Percentiles rank a stretch among this genome's conserved stretches.
Evolutionary conservation across 768 basidiomycete species (phyloP).

Genomic region (Mrakia hoshinonis): DNA sequence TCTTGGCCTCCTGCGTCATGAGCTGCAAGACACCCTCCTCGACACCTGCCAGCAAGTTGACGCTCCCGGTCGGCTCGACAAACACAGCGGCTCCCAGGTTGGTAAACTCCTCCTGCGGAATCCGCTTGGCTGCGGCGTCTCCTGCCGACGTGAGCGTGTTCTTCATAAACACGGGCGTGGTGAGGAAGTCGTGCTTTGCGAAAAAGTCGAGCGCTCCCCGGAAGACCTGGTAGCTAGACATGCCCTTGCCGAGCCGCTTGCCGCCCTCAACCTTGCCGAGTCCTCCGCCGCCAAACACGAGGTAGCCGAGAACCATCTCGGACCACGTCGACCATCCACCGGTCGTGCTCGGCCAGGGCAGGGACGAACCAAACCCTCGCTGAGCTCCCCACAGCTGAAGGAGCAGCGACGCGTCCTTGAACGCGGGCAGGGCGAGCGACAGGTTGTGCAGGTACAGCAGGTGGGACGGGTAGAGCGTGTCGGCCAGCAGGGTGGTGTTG

Average conservation of each 20-base stretch:
- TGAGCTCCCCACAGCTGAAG: slow-evolving; percentile 86
- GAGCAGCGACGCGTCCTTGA: slow-evolving; percentile 64
- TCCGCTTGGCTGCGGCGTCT: slow-evolving; percentile 4
- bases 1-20: slow-evolving; percentile 65
- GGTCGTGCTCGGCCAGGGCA: slow-evolving; percentile 32
- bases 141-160: slow-evolving; percentile 33
- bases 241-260: slow-evolving; percentile 61
- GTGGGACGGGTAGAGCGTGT: slow-evolving; percentile 40
- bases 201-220: slow-evolving; percentile 75
- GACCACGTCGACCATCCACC: slow-evolving; percentile 59
- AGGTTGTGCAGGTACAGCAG: slow-evolving; percentile 52
- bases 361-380: slow-evolving; percentile 53
- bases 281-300: slow-evolving; percentile 52
- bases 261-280: slow-evolving; percentile 41
- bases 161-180: slow-evolving; percentile 55
- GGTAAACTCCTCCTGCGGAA: slow-evolving; percentile 35
- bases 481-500: slow-evolving; percentile 56
- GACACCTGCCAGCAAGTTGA: slow-evolving; percentile 69
- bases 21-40: slow-evolving; percentile 69
- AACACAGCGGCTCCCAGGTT: slow-evolving; percentile 48
- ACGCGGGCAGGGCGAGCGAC: slow-evolving; percentile 51
- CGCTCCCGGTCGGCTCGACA: slow-evolving; percentile 65
- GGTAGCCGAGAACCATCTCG: slow-evolving; percentile 44
- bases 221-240: slow-evolving; percentile 86
- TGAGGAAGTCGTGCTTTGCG: slow-evolving; percentile 61